Conservation (phyloP, 768 basidiomycete species). For the Lactarius pseudohatsudake region DNA sequence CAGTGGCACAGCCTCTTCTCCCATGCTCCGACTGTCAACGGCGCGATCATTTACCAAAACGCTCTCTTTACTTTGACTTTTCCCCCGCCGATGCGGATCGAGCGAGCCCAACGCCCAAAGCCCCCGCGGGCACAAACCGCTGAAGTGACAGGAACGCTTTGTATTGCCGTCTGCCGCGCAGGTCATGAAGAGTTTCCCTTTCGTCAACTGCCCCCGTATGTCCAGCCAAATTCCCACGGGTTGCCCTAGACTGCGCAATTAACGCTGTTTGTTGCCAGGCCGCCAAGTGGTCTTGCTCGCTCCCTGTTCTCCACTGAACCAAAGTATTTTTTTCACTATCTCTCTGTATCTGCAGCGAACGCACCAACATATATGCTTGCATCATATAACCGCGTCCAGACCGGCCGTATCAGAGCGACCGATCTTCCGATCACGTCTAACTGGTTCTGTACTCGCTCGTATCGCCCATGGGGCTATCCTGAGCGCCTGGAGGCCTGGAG, state of each 20-base stretch:
- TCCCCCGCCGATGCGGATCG: conserved; percentile 8
- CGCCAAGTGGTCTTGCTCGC: background rate
- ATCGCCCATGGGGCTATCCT: background rate
- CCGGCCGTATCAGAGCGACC: background rate
- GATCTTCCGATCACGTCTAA: background rate
- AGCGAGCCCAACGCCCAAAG: background rate
- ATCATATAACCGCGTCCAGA: background rate
- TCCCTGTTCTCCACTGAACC: background rate
- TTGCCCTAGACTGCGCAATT: conserved; percentile 11
- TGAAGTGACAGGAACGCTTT: background rate
- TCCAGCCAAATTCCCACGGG: background rate
- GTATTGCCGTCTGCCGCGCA: background rate
- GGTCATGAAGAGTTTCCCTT: background rate
- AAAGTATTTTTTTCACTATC: background rate
- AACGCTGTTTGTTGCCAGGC: conserved; percentile 11
- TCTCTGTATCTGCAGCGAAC: background rate
- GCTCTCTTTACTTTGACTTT: conserved; percentile 8
- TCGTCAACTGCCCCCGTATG: background rate
- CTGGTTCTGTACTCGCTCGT: conserved; percentile 1
- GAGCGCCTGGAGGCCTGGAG: background rate
- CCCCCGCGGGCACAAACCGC: background rate
- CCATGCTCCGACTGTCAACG: background rate
- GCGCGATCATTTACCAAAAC: background rate
- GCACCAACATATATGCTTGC: background rate
- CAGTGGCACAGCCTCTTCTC: background rate